Evolutionary conservation across 768 basidiomycete genomes (phyloP).

Genomic region (Podaxis sp.): DNA sequence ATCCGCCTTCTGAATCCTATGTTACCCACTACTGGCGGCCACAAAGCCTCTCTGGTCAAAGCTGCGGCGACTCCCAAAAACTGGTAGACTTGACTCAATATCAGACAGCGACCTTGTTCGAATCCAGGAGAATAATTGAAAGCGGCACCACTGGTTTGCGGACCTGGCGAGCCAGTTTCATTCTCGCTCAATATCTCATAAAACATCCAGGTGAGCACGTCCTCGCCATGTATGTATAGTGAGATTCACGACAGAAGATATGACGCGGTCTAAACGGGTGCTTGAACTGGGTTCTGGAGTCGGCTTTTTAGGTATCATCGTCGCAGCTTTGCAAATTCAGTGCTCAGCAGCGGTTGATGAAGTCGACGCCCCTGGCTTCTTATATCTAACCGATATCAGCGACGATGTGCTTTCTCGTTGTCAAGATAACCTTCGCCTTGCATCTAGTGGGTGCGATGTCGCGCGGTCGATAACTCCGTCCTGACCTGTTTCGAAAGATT

Average conservation of each 20-base stretch:
- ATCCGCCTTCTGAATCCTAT: conserved; percentile 51
- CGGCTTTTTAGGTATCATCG: conserved; percentile 69
- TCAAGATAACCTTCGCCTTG: conserved; percentile 49
- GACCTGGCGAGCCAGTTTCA: conserved; percentile 74
- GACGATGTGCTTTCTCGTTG: conserved; percentile 60
- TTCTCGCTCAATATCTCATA: conserved; percentile 59
- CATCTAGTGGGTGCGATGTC: conserved; percentile 58
- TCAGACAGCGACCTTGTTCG: conserved; percentile 55
- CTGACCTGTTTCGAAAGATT: conserved; percentile 35
- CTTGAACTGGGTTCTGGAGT: conserved; percentile 75
- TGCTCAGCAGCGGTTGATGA: background rate
- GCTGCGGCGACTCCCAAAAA: background rate
- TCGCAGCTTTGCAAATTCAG: conserved; percentile 50
- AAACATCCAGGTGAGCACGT: conserved; percentile 43
- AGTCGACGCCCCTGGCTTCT: conserved; percentile 5
- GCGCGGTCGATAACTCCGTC: conserved; percentile 20
- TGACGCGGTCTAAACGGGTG: conserved; percentile 41
- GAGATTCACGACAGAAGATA: conserved; percentile 32
- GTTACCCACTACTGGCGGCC: conserved; percentile 61
- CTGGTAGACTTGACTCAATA: conserved; percentile 22
- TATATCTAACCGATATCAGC: conserved; percentile 61
- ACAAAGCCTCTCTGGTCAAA: background rate
- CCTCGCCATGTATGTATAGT: background rate
- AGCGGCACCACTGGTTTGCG: conserved; percentile 74
- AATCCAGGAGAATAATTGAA: conserved; percentile 72